phyloP scores from a whole-genome alignment of 1,139 yeast genomes.

The Pichia sp. region DNA sequence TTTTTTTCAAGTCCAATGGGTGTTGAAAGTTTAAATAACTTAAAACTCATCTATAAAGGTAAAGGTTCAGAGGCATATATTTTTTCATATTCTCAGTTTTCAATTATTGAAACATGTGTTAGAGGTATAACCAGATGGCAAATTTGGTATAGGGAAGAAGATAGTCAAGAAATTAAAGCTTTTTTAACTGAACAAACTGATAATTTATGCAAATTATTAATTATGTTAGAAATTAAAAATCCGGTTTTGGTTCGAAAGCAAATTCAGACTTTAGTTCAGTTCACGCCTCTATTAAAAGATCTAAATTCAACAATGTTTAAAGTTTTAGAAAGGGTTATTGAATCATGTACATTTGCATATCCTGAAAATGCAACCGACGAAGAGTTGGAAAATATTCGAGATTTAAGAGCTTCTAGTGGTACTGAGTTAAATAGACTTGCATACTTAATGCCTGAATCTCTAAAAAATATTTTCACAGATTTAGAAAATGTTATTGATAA shows the following conservation, averaged over 20 bases:
- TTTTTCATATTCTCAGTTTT: constrained; percentile 75
- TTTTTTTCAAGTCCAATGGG: constrained; percentile 78
- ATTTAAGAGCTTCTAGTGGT: constrained; percentile 86
- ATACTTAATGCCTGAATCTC: constrained; percentile 85
- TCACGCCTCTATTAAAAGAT: constrained; percentile 85
- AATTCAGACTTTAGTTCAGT: constrained; percentile 91
- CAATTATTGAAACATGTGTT: constrained; percentile 81
- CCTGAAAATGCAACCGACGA: constrained; percentile 64
- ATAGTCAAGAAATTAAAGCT: constrained; percentile 51
- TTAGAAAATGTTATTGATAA: constrained; percentile 74
- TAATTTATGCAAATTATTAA: constrained; percentile 66
- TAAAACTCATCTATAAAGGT: constrained; percentile 46
- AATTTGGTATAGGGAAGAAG: constrained; percentile 72
- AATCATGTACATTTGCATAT: constrained; percentile 80
- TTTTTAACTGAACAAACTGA: constrained; percentile 62
- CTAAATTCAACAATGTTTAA: constrained; percentile 63
- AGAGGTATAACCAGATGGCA: constrained; percentile 97
- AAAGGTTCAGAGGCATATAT: constrained; percentile 66
- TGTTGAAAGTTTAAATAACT: constrained; percentile 49
- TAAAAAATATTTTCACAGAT: constrained; percentile 73
- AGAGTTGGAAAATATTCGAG: constrained; percentile 74
- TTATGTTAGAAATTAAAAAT: constrained; percentile 69
- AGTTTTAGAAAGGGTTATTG: constrained; percentile 78
- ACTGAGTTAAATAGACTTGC: constrained; percentile 92
- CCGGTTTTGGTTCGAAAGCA: constrained; percentile 80